Evolutionary conservation across 257 asterid genomes (phyloP).

Genomic region (Salvia splendens): DNA sequence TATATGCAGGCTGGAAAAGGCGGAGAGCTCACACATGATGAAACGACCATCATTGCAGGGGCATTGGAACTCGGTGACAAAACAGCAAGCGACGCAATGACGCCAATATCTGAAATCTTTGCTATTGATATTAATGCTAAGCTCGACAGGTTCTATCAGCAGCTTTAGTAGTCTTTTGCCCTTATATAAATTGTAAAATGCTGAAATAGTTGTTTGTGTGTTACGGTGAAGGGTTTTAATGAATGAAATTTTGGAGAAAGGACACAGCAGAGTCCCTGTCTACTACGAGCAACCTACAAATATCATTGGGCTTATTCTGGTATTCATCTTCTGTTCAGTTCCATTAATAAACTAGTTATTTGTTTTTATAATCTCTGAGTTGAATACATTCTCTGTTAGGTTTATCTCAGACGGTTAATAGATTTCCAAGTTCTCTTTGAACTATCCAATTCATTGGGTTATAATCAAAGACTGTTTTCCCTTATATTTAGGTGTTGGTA

Average conservation of each 20-base stretch:
- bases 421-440: too few species aligned
- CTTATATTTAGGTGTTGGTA: too few species aligned
- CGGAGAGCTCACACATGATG: conserved; percentile 99
- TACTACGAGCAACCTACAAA: conserved; percentile 71
- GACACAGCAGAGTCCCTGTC: conserved; percentile 86
- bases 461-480: too few species aligned
- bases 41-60: conserved; percentile 96
- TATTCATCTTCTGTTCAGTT: conserved; percentile 32
- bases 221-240: conserved; percentile 55
- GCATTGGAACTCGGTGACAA: conserved; percentile 90
- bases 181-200: conserved; percentile 25
- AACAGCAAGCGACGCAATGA: conserved; percentile 95
- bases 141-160: conserved; percentile 54
- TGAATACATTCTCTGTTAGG: too few species aligned
- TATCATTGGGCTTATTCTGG: conserved; percentile 85
- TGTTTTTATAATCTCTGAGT: too few species aligned
- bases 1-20: conserved; percentile 94
- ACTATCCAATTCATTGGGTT: too few species aligned
- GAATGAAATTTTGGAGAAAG: conserved; percentile 67
- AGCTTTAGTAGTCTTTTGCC: background rate
- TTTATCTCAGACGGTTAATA: too few species aligned
- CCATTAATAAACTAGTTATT: background rate
- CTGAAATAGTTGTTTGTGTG: conserved; percentile 23
- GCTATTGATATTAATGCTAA: conserved; percentile 84
- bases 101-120: conserved; percentile 85